Percentiles rank a stretch among this genome's conserved stretches.
These are phyloP conservation scores for Colletotrichum siamense DNA, from an alignment of 2,329 filamentous ascomycete species.

Conservation along the genomic window DNA sequence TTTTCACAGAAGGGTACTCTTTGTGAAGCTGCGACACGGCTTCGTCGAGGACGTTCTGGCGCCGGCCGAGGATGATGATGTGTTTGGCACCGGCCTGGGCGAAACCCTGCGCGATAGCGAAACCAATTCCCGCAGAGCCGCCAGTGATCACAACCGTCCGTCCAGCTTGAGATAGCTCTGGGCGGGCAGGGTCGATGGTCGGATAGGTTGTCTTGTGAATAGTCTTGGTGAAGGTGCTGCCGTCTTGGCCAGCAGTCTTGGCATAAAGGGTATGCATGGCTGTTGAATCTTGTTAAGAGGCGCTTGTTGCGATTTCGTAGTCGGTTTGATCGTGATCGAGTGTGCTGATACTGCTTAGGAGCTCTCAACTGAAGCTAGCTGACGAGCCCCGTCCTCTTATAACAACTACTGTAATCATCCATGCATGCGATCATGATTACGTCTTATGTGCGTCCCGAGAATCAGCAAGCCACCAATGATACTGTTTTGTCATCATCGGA, in stretches of 20 bases:
- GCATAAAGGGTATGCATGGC: not conserved
- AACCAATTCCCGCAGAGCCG: constrained; percentile 69
- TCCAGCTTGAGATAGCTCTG: constrained; percentile 45
- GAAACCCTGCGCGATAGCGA: constrained; percentile 66
- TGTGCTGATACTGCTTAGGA: not conserved
- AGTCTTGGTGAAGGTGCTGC: constrained; percentile 31
- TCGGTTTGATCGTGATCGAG: not conserved
- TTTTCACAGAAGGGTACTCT: not conserved
- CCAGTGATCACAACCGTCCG: constrained; percentile 70
- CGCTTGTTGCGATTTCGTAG: rapidly evolving
- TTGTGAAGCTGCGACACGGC: constrained; percentile 24
- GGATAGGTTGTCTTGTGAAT: constrained; percentile 39
- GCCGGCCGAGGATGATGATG: constrained; percentile 45
- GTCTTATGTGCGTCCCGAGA: not conserved
- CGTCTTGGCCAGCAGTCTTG: not conserved
- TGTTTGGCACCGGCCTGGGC: constrained; percentile 40
- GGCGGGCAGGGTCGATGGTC: constrained; percentile 38
- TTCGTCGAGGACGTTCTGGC: constrained; percentile 31
- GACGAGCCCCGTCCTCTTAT: no score
- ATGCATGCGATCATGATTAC: not conserved
- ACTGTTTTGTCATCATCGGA: not conserved
- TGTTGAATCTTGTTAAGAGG: not conserved
- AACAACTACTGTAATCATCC: no score
- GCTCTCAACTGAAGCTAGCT: no score
- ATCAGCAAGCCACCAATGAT: not conserved